Base-by-base conservation (phyloP, 139 green algal species). In the Volvox reticuliferus region DNA sequence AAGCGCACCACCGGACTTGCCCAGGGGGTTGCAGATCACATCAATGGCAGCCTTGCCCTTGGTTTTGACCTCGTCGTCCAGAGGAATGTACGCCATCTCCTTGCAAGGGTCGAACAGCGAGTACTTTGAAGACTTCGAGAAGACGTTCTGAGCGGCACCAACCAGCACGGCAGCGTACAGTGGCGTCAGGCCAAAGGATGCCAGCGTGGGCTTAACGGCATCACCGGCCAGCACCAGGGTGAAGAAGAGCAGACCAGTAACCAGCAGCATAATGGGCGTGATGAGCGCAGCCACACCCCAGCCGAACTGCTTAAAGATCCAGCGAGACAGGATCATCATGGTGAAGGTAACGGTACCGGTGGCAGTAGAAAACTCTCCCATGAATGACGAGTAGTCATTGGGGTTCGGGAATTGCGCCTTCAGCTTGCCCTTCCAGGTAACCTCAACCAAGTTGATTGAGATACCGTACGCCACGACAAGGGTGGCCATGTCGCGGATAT, bases 11-110 rank as follows among this genome's bases (percentile, higher is more conserved):
- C 98, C 98, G 22, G 98, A 99, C 97, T 99, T 99, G 94, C 98
- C 98, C 78, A 99, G 96, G 19, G 98, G 98, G 96, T 99, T 99
- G 97, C 98, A 99, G 88, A 99, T 98, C 68, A 99, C 98, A 87
- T 99, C 98, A 91, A 99, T 99, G 88, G 98, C 98, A 86, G 98
- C 98, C 97, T 99, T 99, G 93, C 98, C 98, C 97, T 99, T 99
- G 91, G 91, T 95, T 91, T 95, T 95, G 63, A 98, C 92, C 96
- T 99, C 98, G 50, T 96, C 91, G 86, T 99, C 98, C 87, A 99
- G 94, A 36, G 98, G 98, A 78, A 99, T 99, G 97, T 99, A 99
- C 1, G 97, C 98, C 97, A 99, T 99, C 96, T 99, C 98, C 96
- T 99, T 99, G 97, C 98, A 99, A 77, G 98, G 98, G 95, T 99